Conservation (phyloP, 2,329 filamentous ascomycete species). For the Aspergillus neotritici region DNA sequence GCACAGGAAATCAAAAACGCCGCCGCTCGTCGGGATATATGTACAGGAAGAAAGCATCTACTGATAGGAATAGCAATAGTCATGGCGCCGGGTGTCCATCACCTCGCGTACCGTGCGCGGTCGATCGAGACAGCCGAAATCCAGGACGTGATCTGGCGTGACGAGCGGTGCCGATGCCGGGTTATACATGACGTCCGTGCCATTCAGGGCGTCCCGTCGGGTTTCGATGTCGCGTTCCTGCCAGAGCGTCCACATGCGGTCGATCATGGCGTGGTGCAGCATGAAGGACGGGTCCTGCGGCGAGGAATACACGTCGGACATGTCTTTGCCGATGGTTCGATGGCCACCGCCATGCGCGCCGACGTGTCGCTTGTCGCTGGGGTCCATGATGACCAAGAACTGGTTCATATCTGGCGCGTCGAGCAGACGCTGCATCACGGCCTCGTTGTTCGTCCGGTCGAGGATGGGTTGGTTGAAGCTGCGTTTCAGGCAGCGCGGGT, state of each 20-base stretch:
- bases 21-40: no score
- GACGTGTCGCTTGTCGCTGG: neutral
- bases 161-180: constrained; percentile 3
- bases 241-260: constrained; percentile 11
- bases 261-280: constrained; percentile 12
- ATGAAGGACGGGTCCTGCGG: constrained; percentile 11
- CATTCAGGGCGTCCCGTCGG: constrained; percentile 7
- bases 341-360: constrained; percentile 9
- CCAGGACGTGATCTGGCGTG: constrained; percentile 1
- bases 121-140: no score
- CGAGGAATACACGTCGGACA: constrained; percentile 10
- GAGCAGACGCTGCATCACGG: neutral
- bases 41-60: no score
- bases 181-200: constrained; percentile 7
- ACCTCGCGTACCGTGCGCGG: no score
- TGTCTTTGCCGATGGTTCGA: constrained; percentile 2
- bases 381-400: constrained; percentile 7
- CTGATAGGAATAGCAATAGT: no score
- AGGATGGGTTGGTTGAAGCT: constrained; percentile 3
- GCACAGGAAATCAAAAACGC: no score
- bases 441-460: constrained; percentile 1
- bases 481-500: constrained; percentile 11
- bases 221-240: constrained; percentile 1
- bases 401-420: constrained; percentile 1
- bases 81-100: no score